These are phyloP conservation scores for Mycena vitilis DNA, from an alignment of 768 basidiomycete genomes.

Conservation along the genomic window DNA sequence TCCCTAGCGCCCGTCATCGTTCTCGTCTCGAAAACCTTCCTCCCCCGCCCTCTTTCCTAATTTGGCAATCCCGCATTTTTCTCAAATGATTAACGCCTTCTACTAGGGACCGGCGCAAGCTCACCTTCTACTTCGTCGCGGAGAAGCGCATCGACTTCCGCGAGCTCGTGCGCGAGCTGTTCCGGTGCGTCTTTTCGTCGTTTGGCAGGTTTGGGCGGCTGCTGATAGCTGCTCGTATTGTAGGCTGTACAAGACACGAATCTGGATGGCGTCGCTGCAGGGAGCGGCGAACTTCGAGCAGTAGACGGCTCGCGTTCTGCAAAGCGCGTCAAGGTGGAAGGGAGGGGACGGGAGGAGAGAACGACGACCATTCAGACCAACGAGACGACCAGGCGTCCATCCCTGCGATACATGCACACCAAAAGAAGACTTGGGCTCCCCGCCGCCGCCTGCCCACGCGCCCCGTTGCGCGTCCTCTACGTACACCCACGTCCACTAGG, in stretches of 20 bases:
- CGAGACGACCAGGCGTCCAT: neutral
- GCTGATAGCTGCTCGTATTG: no score
- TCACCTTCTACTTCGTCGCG: constrained; percentile 98
- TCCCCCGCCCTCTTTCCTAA: neutral
- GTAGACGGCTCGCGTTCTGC: constrained; percentile 10
- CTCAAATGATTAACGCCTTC: neutral
- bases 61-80: neutral
- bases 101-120: constrained; percentile 92
- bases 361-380: neutral
- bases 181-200: constrained; percentile 66
- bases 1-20: no score
- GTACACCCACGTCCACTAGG: no score
- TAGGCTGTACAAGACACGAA: constrained; percentile 92
- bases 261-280: constrained; percentile 93
- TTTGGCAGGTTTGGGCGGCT: no score
- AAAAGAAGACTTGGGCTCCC: no score
- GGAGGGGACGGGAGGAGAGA: neutral
- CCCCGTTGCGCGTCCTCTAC: no score
- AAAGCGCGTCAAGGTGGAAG: no score
- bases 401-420: no score
- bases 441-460: no score
- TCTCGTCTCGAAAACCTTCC: neutral
- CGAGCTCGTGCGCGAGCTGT: constrained; percentile 94
- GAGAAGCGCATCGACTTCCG: constrained; percentile 97
- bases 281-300: constrained; percentile 46